These are phyloP conservation scores for Chaetomium globosum DNA, from an alignment of 2,329 filamentous ascomycete genomes.

Conservation along the genomic window DNA sequence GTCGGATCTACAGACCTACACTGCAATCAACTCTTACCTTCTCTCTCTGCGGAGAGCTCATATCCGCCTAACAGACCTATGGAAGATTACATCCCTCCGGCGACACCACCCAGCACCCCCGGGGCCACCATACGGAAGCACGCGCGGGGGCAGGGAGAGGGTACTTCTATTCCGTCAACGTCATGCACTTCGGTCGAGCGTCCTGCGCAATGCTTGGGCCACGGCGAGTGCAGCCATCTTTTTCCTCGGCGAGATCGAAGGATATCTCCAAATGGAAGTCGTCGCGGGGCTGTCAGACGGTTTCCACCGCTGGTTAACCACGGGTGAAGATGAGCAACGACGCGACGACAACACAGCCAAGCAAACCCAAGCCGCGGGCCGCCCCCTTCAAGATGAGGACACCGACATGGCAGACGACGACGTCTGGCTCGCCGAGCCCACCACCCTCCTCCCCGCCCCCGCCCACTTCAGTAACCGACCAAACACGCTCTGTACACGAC, in stretches of 20 bases:
- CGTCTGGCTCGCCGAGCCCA: constrained; percentile 47
- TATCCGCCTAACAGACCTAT: constrained; percentile 79
- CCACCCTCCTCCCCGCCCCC: constrained; percentile 29
- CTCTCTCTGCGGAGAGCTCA: constrained; percentile 84
- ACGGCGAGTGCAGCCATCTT: constrained; percentile 85
- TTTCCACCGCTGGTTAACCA: constrained; percentile 74
- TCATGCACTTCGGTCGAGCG: constrained; percentile 62
- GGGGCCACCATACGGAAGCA: constrained; percentile 64
- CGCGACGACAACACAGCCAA: constrained; percentile 30
- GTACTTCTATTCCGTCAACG: constrained; percentile 65
- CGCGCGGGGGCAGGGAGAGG: constrained; percentile 60
- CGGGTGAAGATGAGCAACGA: constrained; percentile 43
- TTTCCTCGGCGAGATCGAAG: constrained; percentile 82
- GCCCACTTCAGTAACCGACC: constrained; percentile 31
- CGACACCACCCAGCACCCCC: constrained; percentile 75
- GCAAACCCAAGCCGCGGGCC: constrained; percentile 7
- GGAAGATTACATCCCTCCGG: constrained; percentile 80
- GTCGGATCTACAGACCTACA: constrained; percentile 77
- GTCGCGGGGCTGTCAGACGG: constrained; percentile 79
- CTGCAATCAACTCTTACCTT: constrained; percentile 83
- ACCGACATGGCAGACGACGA: constrained; percentile 43
- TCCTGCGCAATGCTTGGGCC: constrained; percentile 85
- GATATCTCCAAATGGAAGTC: constrained; percentile 88
- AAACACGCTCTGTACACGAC: constrained; percentile 60
- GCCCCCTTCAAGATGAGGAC: constrained; percentile 29